phyloP scores from a whole-genome alignment of 345 rosid species.

The Boechera stricta region DNA sequence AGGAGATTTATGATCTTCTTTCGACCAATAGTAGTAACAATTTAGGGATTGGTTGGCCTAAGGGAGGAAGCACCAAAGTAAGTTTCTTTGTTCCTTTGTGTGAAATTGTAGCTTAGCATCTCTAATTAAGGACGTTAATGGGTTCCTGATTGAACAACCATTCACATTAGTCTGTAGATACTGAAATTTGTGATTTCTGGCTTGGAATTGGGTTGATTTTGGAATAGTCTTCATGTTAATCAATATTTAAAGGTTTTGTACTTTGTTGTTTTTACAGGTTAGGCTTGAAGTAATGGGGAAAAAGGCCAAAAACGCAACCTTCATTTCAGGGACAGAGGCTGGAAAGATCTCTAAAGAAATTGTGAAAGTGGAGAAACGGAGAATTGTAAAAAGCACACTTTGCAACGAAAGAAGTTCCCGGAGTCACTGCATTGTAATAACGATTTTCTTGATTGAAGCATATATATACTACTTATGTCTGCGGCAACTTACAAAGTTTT shows the following conservation, averaged over 20 bases:
- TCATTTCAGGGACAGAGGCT: conserved; percentile 86
- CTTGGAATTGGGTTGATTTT: neutral
- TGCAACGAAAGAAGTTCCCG: conserved; percentile 95
- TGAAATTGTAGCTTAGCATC: neutral
- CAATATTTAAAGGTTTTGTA: neutral
- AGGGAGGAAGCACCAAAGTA: conserved; percentile 78
- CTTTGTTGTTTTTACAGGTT: conserved; percentile 52
- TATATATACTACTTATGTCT: neutral
- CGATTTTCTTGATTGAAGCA: neutral
- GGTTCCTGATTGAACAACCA: neutral
- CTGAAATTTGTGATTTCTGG: neutral
- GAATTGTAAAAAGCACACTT: conserved; percentile 90
- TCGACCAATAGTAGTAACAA: conserved; percentile 66
- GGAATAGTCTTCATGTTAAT: no score
- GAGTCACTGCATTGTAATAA: conserved; percentile 77
- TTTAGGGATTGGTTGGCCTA: conserved; percentile 82
- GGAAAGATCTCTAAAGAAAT: conserved; percentile 89
- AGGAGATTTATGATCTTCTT: conserved; percentile 91
- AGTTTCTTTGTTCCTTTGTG: neutral
- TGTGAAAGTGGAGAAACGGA: conserved; percentile 92
- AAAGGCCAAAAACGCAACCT: conserved; percentile 91
- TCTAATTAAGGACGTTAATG: neutral
- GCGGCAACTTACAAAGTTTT: conserved; percentile 8
- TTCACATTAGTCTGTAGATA: neutral
- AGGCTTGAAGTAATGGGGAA: conserved; percentile 98